phyloP scores from a whole-genome alignment of 208 protist species.

The Trypanosomatidae sp. region DNA sequence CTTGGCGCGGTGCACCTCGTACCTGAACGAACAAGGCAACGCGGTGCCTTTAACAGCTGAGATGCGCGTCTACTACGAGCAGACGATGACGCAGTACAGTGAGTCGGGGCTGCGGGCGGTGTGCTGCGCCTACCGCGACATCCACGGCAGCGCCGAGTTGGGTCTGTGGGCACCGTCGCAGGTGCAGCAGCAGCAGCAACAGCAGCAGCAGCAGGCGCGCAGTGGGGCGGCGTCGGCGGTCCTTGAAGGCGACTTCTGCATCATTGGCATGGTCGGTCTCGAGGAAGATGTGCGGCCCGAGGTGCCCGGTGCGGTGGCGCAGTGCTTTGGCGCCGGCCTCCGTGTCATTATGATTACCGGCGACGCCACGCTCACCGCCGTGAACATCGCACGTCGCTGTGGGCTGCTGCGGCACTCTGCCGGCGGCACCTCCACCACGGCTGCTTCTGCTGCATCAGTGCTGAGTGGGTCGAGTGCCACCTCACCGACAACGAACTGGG shows the following conservation, averaged over 20 bases:
- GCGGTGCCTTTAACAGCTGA: slow-evolving; percentile 36
- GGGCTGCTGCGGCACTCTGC: slow-evolving; percentile 71
- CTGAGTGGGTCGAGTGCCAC: neutral
- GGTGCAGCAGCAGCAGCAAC: no score
- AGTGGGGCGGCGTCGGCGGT: neutral
- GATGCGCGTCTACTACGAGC: slow-evolving; percentile 39
- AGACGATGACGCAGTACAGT: slow-evolving; percentile 43
- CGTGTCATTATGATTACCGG: slow-evolving; percentile 97
- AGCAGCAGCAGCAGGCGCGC: slow-evolving; percentile 6
- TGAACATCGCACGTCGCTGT: slow-evolving; percentile 93
- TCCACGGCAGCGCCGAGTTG: slow-evolving; percentile 6
- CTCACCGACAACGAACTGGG: neutral
- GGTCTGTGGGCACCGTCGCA: slow-evolving; percentile 20
- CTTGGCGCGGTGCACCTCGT: slow-evolving; percentile 35
- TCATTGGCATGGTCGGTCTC: slow-evolving; percentile 84
- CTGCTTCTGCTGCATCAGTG: no score
- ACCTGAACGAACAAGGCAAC: slow-evolving; percentile 41
- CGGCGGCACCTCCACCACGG: no score
- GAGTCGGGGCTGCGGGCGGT: slow-evolving; percentile 64
- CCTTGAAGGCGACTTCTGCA: slow-evolving; percentile 30
- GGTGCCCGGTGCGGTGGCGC: slow-evolving; percentile 86
- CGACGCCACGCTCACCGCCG: slow-evolving; percentile 92
- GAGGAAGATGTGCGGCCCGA: slow-evolving; percentile 95
- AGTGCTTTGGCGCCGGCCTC: slow-evolving; percentile 93
- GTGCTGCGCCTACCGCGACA: slow-evolving; percentile 64